Conservation (phyloP, 768 basidiomycete genomes). For the Flagelloscypha sp. region DNA sequence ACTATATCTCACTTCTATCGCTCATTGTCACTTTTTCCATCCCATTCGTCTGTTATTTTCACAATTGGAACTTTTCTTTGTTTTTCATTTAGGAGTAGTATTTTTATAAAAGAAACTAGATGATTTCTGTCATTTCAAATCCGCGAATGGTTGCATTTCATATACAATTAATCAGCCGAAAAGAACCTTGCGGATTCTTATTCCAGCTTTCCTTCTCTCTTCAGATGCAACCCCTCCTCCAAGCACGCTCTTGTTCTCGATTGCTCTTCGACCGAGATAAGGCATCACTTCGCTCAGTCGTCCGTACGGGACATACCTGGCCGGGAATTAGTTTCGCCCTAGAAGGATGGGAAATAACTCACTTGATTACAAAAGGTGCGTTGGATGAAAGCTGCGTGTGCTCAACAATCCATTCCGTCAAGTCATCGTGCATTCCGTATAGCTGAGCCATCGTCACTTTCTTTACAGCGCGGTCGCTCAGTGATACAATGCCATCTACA, state of each 20-base stretch:
- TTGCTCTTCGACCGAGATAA: constrained; percentile 78
- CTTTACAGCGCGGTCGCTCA: constrained; percentile 51
- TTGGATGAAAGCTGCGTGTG: constrained; percentile 33
- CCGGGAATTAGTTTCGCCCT: constrained; percentile 2
- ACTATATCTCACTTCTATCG: too few relatives aligned
- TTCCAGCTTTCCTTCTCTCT: constrained; percentile 50
- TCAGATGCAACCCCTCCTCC: constrained; percentile 58
- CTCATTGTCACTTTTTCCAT: too few relatives aligned
- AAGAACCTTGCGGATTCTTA: constrained; percentile 42
- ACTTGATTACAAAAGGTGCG: constrained; percentile 77
- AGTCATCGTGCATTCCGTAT: constrained; percentile 81
- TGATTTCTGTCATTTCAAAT: too few relatives aligned
- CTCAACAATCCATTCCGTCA: constrained; percentile 62
- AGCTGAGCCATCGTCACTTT: constrained; percentile 73
- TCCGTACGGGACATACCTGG: constrained; percentile 69
- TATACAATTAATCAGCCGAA: too few relatives aligned
- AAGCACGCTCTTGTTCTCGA: constrained; percentile 89
- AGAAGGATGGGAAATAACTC: constrained; percentile 16
- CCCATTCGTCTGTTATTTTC: too few relatives aligned
- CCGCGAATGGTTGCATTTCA: too few relatives aligned
- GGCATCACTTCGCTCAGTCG: constrained; percentile 74
- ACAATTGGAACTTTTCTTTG: too few relatives aligned
- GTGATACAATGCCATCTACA: constrained; percentile 22
- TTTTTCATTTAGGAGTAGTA: too few relatives aligned
- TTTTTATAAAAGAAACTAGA: too few relatives aligned